These are phyloP conservation scores for Rhodofomes roseus DNA, from an alignment of 1,284 basidiomycete species.

Conservation along the genomic window DNA sequence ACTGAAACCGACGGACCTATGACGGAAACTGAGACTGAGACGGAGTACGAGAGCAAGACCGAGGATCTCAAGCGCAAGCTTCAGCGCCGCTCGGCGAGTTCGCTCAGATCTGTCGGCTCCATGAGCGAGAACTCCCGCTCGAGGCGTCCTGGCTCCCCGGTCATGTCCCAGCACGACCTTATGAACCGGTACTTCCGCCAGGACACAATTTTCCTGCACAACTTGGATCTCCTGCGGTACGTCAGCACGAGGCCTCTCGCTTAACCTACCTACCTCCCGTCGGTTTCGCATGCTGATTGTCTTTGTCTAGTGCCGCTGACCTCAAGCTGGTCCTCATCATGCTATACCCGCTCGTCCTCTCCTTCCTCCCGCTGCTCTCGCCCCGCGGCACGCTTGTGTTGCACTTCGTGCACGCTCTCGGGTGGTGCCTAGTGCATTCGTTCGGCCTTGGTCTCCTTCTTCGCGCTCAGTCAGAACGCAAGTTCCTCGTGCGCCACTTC, in stretches of 20 bases:
- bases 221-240: constrained; percentile 84
- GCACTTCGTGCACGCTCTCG: constrained; percentile 80
- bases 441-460: constrained; percentile 86
- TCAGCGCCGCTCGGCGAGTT: constrained; percentile 12
- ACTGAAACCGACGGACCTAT: constrained; percentile 62
- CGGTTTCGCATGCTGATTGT: not conserved
- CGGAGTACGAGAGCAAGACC: constrained; percentile 24
- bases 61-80: constrained; percentile 1
- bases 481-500: constrained; percentile 92
- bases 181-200: constrained; percentile 89
- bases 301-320: constrained; percentile 52
- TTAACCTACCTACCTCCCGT: constrained; percentile 4
- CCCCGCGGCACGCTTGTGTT: constrained; percentile 45
- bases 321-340: constrained; percentile 61
- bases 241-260: constrained; percentile 15
- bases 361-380: constrained; percentile 43
- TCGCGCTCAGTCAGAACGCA: constrained; percentile 79
- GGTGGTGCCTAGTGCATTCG: constrained; percentile 88
- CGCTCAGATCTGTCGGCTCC: constrained; percentile 9
- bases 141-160: constrained; percentile 17
- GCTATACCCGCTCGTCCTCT: constrained; percentile 48
- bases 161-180: constrained; percentile 81
- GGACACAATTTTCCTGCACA: constrained; percentile 79
- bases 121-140: constrained; percentile 4
- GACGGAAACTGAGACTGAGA: constrained; percentile 64